These are phyloP conservation scores for Scheffersomyces amazonensis DNA, from an alignment of 805 yeast genomes.

Conservation along the genomic window DNA sequence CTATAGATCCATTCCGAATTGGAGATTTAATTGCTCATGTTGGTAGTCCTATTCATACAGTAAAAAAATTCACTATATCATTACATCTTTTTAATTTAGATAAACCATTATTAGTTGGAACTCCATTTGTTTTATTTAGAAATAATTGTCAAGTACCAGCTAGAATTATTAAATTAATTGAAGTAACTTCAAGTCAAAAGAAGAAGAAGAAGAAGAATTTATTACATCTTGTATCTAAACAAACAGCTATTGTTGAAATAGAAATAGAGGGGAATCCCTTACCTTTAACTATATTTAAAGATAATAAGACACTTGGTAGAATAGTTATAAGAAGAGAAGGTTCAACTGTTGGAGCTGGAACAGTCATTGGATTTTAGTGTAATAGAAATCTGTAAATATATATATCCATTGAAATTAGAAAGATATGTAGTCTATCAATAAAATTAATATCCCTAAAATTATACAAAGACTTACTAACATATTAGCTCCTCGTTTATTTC, in stretches of 20 bases:
- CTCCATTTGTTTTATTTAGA: conserved; percentile 73
- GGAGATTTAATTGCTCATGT: conserved; percentile 51
- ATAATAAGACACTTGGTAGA: conserved; percentile 57
- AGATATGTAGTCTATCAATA: conserved; percentile 34
- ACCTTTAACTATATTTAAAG: conserved; percentile 50
- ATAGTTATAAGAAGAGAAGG: conserved; percentile 72
- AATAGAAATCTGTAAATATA: not conserved
- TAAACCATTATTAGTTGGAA: conserved; percentile 76
- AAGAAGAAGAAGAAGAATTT: conserved; percentile 39
- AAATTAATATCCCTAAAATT: conserved; percentile 30
- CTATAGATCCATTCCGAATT: conserved; percentile 55
- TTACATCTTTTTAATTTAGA: conserved; percentile 41
- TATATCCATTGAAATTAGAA: conserved; percentile 6
- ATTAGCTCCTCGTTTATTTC: conserved; percentile 50
- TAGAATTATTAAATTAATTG: conserved; percentile 48
- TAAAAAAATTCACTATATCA: conserved; percentile 23
- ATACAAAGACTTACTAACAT: conserved; percentile 32
- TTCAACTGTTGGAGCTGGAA: conserved; percentile 65
- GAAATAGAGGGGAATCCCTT: conserved; percentile 46
- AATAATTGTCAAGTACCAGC: conserved; percentile 75
- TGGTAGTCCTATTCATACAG: conserved; percentile 21
- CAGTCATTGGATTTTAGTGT: conserved; percentile 23
- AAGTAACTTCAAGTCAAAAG: conserved; percentile 21
- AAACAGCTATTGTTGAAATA: conserved; percentile 56
- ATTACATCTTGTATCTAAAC: conserved; percentile 58